Percentiles rank a stretch among this genome's conserved stretches.
Conservation (phyloP, 1,139 yeast species). For the Torulaspora globosa region DNA sequence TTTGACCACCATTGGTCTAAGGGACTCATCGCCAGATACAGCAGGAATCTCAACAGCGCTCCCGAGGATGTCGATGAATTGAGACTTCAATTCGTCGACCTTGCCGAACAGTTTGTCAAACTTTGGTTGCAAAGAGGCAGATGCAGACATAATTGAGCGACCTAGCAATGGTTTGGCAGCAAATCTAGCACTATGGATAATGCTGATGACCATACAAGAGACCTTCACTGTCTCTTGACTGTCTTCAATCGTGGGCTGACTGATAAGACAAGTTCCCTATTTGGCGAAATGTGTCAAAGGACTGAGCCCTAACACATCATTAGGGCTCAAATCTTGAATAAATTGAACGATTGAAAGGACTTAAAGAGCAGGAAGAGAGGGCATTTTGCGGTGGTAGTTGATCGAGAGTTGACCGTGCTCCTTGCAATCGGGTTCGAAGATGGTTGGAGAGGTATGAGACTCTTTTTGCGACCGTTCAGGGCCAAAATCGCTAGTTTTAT, state of each 20-base stretch:
- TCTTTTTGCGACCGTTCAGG: not conserved
- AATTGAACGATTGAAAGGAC: not conserved
- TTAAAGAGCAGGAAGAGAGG: not conserved
- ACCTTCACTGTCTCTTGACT: not conserved
- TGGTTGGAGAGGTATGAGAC: constrained; percentile 9
- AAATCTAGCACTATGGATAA: not conserved
- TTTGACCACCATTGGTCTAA: constrained; percentile 76
- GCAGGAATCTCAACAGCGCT: constrained; percentile 91
- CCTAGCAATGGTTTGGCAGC: not conserved
- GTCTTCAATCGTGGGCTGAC: no score
- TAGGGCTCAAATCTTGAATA: not conserved
- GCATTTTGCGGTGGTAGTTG: not conserved
- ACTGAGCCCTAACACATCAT: not conserved
- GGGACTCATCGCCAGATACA: constrained; percentile 83
- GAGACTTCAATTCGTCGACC: constrained; percentile 67
- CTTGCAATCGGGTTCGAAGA: not conserved
- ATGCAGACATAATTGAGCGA: constrained; percentile 23
- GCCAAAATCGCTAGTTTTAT: not conserved
- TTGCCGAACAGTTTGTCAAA: constrained; percentile 44
- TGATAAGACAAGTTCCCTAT: constrained; percentile 1
- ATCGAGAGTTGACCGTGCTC: not conserved
- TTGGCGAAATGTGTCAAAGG: not conserved
- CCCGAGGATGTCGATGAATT: constrained; percentile 62
- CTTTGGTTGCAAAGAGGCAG: constrained; percentile 19
- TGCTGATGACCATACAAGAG: constrained; percentile 2